These are phyloP conservation scores for Pseudopyrenochaeta lycopersici DNA, from an alignment of 2,329 filamentous ascomycete species.

Conservation along the genomic window DNA sequence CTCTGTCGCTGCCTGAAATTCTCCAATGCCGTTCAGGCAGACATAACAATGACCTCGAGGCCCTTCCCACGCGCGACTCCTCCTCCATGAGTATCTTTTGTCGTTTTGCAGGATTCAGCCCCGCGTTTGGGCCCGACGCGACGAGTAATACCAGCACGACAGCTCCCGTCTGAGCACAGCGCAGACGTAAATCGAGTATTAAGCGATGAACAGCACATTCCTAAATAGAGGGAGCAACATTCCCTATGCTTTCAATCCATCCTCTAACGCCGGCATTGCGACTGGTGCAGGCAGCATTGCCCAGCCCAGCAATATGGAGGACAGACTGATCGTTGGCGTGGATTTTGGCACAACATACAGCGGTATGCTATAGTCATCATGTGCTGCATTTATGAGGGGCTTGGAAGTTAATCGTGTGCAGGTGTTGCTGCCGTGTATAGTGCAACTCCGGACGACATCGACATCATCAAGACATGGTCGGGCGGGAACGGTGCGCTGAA, in stretches of 20 bases:
- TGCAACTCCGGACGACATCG: conserved; percentile 78
- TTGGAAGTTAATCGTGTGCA: conserved; percentile 24
- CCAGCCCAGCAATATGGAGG: conserved; percentile 45
- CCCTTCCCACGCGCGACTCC: conserved; percentile 9
- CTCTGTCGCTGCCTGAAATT: conserved; percentile 33
- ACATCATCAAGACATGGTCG: conserved; percentile 84
- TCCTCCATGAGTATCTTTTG: conserved; percentile 9
- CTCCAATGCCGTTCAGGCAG: conserved; percentile 41
- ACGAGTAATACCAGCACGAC: conserved; percentile 11
- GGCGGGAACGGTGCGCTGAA: conserved; percentile 71
- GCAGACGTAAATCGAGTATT: conserved; percentile 1
- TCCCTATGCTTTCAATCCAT: conserved; percentile 43
- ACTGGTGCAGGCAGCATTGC: conserved; percentile 15
- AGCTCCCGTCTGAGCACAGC: conserved; percentile 2
- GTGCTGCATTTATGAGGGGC: neutral
- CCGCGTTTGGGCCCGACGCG: conserved; percentile 24
- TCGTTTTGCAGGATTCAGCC: conserved; percentile 14
- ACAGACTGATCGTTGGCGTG: conserved; percentile 78
- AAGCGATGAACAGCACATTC: conserved; percentile 34
- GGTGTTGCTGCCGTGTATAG: conserved; percentile 78
- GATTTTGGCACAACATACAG: conserved; percentile 89
- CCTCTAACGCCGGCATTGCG: conserved; percentile 32
- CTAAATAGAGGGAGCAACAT: conserved; percentile 37
- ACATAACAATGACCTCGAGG: conserved; percentile 37
- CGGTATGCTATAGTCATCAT: conserved; percentile 54